Conservation (phyloP, 108 stramenopile species). For the Nitzschia sp. region DNA sequence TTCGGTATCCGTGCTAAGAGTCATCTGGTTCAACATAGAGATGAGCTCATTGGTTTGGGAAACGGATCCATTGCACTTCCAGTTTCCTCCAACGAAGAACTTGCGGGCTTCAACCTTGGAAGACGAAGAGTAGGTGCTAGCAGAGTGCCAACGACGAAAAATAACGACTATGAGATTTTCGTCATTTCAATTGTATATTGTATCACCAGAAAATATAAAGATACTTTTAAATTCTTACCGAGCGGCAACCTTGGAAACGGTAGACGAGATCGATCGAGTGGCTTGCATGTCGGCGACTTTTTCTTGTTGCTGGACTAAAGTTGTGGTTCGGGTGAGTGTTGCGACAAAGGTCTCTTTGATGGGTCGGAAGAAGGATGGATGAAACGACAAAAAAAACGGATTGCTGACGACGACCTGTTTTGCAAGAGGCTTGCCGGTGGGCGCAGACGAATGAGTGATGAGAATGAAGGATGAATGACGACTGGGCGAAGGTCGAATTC, state of each 20-base stretch:
- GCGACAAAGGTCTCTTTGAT: not conserved
- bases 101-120: conserved; percentile 78
- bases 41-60: conserved; percentile 79
- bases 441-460: no score
- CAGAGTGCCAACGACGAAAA: not conserved
- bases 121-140: conserved; percentile 69
- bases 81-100: conserved; percentile 99
- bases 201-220: not conserved
- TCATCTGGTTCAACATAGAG: conserved; percentile 88
- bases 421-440: no score
- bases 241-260: conserved; percentile 31
- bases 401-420: not conserved
- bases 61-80: conserved; percentile 98
- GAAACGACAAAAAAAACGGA: not conserved
- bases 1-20: conserved; percentile 82
- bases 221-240: conserved; percentile 18
- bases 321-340: no score
- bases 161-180: no score
- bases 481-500: no score
- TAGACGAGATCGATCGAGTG: conserved; percentile 20
- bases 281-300: conserved; percentile 24
- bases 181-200: not conserved
- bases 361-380: not conserved
- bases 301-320: not conserved
- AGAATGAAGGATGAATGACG: no score